Conservation (phyloP, 2,329 filamentous ascomycete genomes). For the Coniochaeta sp. region DNA sequence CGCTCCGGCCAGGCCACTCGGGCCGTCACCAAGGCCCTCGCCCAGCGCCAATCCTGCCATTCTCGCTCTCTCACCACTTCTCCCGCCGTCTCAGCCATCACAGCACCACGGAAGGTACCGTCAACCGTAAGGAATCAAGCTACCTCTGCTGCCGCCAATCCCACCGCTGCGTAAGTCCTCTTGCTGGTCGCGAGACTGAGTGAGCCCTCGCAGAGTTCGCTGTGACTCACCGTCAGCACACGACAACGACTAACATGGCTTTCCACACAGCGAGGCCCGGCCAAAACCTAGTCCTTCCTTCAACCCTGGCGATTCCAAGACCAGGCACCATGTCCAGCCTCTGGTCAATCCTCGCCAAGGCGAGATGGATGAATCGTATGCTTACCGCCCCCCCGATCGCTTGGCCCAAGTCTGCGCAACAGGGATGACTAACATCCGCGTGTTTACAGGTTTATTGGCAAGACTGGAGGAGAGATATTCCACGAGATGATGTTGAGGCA, state of each 20-base stretch:
- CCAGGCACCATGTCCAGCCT: slow-evolving; percentile 59
- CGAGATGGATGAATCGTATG: slow-evolving; percentile 77
- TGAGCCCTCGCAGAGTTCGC: slow-evolving; percentile 13
- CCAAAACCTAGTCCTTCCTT: slow-evolving; percentile 56
- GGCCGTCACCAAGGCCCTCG: slow-evolving; percentile 37
- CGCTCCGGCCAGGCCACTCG: slow-evolving; percentile 35
- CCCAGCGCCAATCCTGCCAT: slow-evolving; percentile 25
- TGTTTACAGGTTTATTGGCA: slow-evolving; percentile 70
- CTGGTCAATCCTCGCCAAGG: slow-evolving; percentile 51
- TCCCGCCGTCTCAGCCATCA: slow-evolving; percentile 24
- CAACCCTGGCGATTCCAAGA: slow-evolving; percentile 35
- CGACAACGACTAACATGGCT: slow-evolving; percentile 11
- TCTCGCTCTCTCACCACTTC: slow-evolving; percentile 33
- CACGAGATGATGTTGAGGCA: slow-evolving; percentile 98
- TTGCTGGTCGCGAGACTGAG: slow-evolving; percentile 6
- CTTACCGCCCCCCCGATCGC: slow-evolving; percentile 11
- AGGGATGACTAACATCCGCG: slow-evolving; percentile 7
- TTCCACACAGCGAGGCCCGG: slow-evolving; percentile 41
- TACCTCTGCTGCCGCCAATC: slow-evolving; percentile 38
- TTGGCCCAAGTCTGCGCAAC: slow-evolving; percentile 1
- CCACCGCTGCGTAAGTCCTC: slow-evolving; percentile 45
- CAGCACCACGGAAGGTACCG: slow-evolving; percentile 30
- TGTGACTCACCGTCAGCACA: slow-evolving; percentile 14
- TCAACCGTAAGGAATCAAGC: slow-evolving; percentile 38
- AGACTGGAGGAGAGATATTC: slow-evolving; percentile 93